Percentiles rank a stretch among this genome's conserved stretches.
Evolutionary conservation across 768 basidiomycete species (phyloP).

Genomic region (Paxillus rubicundulus): DNA sequence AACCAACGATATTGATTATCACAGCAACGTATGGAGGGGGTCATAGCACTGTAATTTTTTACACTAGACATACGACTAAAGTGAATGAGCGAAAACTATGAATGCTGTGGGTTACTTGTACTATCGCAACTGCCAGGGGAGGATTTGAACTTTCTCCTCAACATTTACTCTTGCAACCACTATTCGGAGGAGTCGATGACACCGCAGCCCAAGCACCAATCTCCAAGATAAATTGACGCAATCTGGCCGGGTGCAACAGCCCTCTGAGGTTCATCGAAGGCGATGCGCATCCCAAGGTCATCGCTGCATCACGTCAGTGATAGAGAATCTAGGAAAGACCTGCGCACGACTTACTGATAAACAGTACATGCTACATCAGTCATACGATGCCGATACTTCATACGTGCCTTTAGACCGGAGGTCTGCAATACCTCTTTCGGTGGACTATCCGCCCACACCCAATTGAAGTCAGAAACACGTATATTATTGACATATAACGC

Average conservation of each 20-base stretch:
- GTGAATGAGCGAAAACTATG: too few relatives aligned
- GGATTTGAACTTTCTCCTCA: too few relatives aligned
- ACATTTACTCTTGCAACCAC: too few relatives aligned
- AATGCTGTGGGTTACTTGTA: too few relatives aligned
- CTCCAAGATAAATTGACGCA: conserved; percentile 66
- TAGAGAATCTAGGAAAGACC: not conserved
- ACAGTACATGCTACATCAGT: conserved; percentile 50
- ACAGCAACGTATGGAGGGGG: too few relatives aligned
- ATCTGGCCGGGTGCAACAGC: conserved; percentile 82
- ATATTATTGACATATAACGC: conserved; percentile 45
- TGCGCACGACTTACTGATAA: conserved; percentile 38
- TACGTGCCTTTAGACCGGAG: conserved; percentile 45
- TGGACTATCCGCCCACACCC: conserved; percentile 71
- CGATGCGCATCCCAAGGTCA: conserved; percentile 36
- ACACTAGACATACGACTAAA: too few relatives aligned
- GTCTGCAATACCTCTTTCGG: conserved; percentile 44
- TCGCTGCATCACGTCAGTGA: conserved; percentile 18
- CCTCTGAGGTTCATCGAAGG: conserved; percentile 57
- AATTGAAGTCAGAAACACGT: conserved; percentile 52
- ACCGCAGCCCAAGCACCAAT: conserved; percentile 86
- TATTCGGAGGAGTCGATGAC: conserved; percentile 40
- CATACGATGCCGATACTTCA: conserved; percentile 76
- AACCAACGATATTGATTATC: not conserved
- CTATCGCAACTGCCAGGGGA: too few relatives aligned
- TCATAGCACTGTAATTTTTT: too few relatives aligned